Evolutionary conservation across 2,329 filamentous ascomycete species (phyloP).

Genomic region (Tolypocladium endophyticum): DNA sequence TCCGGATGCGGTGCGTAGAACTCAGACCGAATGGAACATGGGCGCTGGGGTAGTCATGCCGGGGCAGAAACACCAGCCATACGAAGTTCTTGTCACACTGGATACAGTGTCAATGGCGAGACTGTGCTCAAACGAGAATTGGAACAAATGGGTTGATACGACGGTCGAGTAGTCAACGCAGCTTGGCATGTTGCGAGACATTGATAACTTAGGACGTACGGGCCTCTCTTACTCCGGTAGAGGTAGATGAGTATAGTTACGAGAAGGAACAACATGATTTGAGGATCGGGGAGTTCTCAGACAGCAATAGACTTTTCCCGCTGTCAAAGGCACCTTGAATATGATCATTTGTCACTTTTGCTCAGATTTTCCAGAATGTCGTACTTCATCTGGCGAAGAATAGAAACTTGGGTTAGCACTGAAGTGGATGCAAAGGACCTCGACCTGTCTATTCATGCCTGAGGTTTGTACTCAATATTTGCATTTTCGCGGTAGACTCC

Average conservation of each 20-base stretch:
- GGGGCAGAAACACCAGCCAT: slow-evolving; percentile 11
- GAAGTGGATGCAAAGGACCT: not conserved
- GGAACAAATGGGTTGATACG: slow-evolving; percentile 17
- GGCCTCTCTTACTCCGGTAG: not conserved
- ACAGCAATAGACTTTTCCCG: not conserved
- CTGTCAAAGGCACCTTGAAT: not conserved
- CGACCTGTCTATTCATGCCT: not conserved
- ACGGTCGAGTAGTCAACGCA: not conserved
- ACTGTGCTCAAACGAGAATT: slow-evolving; percentile 13
- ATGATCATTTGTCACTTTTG: not conserved
- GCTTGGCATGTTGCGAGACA: not conserved
- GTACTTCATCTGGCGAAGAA: not conserved
- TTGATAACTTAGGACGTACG: not conserved
- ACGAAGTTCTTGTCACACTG: slow-evolving; percentile 21
- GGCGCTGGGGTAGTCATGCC: slow-evolving; percentile 21
- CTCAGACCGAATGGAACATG: slow-evolving; percentile 17
- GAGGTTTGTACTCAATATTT: not conserved
- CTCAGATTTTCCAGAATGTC: not conserved
- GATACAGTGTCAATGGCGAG: slow-evolving; percentile 16
- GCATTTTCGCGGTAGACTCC: no score
- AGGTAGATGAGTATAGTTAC: not conserved
- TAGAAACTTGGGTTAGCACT: not conserved
- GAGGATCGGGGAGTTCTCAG: not conserved
- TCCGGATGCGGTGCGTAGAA: slow-evolving; percentile 19
- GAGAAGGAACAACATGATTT: not conserved